Evolutionary conservation across 2,329 filamentous ascomycete genomes (phyloP).

Genomic region (Nannizzia gypsea): DNA sequence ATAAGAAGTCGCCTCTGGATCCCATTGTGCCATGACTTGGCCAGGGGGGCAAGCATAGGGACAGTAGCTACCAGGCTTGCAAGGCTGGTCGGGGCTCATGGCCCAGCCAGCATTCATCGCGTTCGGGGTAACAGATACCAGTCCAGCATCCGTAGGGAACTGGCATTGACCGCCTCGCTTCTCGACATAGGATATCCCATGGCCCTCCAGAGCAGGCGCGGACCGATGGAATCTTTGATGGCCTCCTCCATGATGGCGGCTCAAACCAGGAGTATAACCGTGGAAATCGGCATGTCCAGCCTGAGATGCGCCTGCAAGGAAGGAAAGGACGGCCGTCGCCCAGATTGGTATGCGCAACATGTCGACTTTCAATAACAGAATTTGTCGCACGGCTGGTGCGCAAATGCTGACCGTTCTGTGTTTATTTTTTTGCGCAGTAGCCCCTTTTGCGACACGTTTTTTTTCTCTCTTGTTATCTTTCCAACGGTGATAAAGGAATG

Average conservation of each 20-base stretch:
- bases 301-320: not conserved
- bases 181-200: slow-evolving; percentile 27
- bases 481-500: not conserved
- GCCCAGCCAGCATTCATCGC: slow-evolving; percentile 62
- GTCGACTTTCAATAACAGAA: not conserved
- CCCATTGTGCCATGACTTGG: slow-evolving; percentile 69
- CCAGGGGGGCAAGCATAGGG: slow-evolving; percentile 66
- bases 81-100: slow-evolving; percentile 62
- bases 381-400: not conserved
- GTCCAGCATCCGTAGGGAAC: slow-evolving; percentile 54
- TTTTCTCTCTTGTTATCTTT: not conserved
- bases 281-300: slow-evolving; percentile 14
- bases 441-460: not conserved
- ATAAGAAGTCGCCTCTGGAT: slow-evolving; percentile 55
- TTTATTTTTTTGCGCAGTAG: not conserved
- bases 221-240: slow-evolving; percentile 18
- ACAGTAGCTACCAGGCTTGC: slow-evolving; percentile 56
- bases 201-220: slow-evolving; percentile 10
- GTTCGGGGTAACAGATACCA: slow-evolving; percentile 56
- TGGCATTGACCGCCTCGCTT: slow-evolving; percentile 49
- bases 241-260: slow-evolving; percentile 15
- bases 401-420: not conserved
- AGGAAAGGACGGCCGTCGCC: slow-evolving; percentile 1
- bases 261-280: not conserved
- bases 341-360: not conserved